Base-by-base conservation (phyloP, 495 filamentous ascomycete species). In the Aspergillus avenaceus region DNA sequence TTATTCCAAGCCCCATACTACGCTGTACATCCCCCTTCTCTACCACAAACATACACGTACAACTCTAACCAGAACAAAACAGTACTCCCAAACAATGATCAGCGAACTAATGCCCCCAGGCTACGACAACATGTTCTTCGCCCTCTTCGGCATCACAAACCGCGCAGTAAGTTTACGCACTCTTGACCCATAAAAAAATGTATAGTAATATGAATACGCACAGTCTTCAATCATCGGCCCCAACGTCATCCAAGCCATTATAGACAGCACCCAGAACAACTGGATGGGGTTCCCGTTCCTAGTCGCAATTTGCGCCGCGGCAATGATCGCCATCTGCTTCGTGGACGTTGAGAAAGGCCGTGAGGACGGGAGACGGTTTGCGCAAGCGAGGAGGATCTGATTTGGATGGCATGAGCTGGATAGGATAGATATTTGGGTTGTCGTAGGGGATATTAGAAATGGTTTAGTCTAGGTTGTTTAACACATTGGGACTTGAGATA, bases 61-160 rank as follows among this genome's bases (percentile, higher is more conserved):
- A 3, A 8, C 18, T 23, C 47, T 31, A 37, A 28, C 23, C 25
- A 5, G 23, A 42, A 1, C 7, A 47, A 29, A 2, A 23, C 45
- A 74, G 66, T 79, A 79, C 47, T 66, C 72, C 8, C 75, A 79
- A 66, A 79, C 72, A 16, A 77, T 79, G 75, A 76, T 79, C 43
- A 74, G 69, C 34, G 74, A 79, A 41, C 64, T 79, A 9, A 76
- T 73, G 52, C 75, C 75, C 2, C 62, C 62, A 4, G 74, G 75
- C 9, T 77, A 75, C 40, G 75, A 79, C 47, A 77, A 77, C 26
- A 74, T 79, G 70, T 77, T 78, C 55, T 79, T 79, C 32, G 71
- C 72, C 3, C 54, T 79, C 0, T 79, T 79, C 52, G 73, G 74
- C 13, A 76, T 79, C 46, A 79, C 74, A 8, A 77, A 76, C 44